phyloP scores from a whole-genome alignment of 1,284 basidiomycete species.

The Hymenochaete sp. region DNA sequence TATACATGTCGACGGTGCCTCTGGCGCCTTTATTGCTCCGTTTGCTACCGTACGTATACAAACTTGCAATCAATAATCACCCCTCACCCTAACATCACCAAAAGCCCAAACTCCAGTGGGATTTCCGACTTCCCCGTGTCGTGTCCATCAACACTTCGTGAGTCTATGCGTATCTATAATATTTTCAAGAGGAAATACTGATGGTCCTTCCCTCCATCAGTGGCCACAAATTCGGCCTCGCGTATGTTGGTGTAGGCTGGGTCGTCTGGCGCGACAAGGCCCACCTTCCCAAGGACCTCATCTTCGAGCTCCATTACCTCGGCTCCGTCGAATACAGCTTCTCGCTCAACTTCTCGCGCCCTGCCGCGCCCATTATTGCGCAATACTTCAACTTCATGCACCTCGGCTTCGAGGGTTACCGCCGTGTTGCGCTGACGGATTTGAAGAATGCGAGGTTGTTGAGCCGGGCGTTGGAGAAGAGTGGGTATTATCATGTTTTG shows the following conservation, averaged over 20 bases:
- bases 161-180: slow-evolving; percentile 15
- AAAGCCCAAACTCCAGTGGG: slow-evolving; percentile 74
- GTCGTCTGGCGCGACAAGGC: slow-evolving; percentile 74
- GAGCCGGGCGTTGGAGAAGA: slow-evolving; percentile 78
- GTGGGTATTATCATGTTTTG: slow-evolving; percentile 66
- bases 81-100: not conserved
- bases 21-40: slow-evolving; percentile 80
- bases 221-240: slow-evolving; percentile 84
- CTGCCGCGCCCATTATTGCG: slow-evolving; percentile 82
- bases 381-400: slow-evolving; percentile 91
- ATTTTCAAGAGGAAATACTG: not conserved
- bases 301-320: slow-evolving; percentile 88
- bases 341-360: slow-evolving; percentile 92
- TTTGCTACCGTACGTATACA: slow-evolving; percentile 47
- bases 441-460: slow-evolving; percentile 80
- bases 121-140: slow-evolving; percentile 81
- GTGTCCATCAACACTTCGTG: slow-evolving; percentile 79
- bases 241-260: slow-evolving; percentile 87
- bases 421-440: slow-evolving; percentile 64
- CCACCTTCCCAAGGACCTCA: slow-evolving; percentile 77
- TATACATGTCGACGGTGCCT: slow-evolving; percentile 81
- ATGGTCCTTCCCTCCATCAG: slow-evolving; percentile 21
- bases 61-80: not conserved
- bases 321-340: slow-evolving; percentile 61
- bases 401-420: slow-evolving; percentile 79